Percentiles rank a stretch among this genome's conserved stretches.
These are phyloP conservation scores for Hamigera avellanea DNA, from an alignment of 495 filamentous ascomycete species.

Conservation along the genomic window DNA sequence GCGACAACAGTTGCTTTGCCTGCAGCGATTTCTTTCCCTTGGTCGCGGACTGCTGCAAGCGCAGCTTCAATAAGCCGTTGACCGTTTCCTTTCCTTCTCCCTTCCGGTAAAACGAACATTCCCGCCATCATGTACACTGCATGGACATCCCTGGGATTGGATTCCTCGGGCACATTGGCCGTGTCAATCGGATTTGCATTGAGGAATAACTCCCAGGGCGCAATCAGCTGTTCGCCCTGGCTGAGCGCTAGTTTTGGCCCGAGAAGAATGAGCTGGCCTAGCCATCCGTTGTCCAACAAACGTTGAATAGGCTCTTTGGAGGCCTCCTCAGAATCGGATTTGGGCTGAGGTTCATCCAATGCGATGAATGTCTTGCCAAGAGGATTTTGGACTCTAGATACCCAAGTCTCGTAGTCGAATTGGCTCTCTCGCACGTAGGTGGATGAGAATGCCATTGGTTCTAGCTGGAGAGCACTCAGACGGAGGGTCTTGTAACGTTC, in stretches of 20 bases:
- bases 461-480: conserved; percentile 16
- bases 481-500: conserved; percentile 14
- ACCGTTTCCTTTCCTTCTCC: conserved; percentile 30
- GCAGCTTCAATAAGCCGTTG: conserved; percentile 25
- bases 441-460: conserved; percentile 34
- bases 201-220: too few species aligned
- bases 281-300: conserved; percentile 12
- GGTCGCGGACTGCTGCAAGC: conserved; percentile 11
- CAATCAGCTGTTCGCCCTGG: conserved; percentile 6
- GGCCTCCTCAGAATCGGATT: too few species aligned
- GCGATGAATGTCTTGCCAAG: conserved; percentile 30
- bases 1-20: too few species aligned
- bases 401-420: conserved; percentile 29
- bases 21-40: conserved; percentile 8
- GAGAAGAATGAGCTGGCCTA: conserved; percentile 15
- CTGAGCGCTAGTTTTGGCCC: conserved; percentile 12
- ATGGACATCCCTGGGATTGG: conserved; percentile 13
- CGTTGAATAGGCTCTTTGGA: conserved; percentile 8
- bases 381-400: conserved; percentile 32
- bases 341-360: conserved; percentile 5
- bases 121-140: conserved; percentile 15
- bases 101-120: conserved; percentile 34
- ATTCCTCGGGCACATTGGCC: conserved; percentile 2
- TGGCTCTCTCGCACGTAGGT: conserved; percentile 33
- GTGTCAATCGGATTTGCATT: conserved; percentile 5